A percentile compares a stretch with the other conserved stretches of the same genome.
Evolutionary conservation across 805 yeast species (phyloP).

Genomic region (Hanseniaspora clermontiae): DNA sequence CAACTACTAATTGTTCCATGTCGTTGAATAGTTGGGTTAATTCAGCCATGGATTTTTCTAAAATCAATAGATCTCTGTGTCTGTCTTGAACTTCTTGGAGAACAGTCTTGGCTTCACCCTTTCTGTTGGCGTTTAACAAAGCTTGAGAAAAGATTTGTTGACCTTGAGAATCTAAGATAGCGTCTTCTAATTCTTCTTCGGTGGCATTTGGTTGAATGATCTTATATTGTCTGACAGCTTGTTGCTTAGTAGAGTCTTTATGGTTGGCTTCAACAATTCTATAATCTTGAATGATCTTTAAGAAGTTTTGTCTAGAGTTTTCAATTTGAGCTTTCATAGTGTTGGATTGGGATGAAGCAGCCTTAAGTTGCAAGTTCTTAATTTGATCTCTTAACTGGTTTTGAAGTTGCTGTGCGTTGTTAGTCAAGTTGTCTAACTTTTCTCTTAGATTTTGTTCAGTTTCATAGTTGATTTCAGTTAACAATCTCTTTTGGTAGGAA

Average conservation of each 20-base stretch:
- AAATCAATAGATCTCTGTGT: slow-evolving; percentile 86
- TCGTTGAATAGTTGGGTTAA: slow-evolving; percentile 88
- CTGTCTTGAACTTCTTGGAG: slow-evolving; percentile 90
- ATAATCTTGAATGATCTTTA: slow-evolving; percentile 75
- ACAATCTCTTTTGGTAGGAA: slow-evolving; percentile 52
- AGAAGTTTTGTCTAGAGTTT: slow-evolving; percentile 69
- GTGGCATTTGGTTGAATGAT: slow-evolving; percentile 81
- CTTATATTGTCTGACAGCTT: slow-evolving; percentile 84
- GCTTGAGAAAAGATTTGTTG: slow-evolving; percentile 94
- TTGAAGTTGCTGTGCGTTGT: slow-evolving; percentile 72
- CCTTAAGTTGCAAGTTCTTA: slow-evolving; percentile 59
- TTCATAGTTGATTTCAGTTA: slow-evolving; percentile 61
- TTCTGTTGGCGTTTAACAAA: slow-evolving; percentile 67
- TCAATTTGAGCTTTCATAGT: slow-evolving; percentile 67
- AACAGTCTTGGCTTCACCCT: slow-evolving; percentile 92
- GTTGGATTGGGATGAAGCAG: slow-evolving; percentile 63
- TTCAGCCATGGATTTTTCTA: slow-evolving; percentile 92
- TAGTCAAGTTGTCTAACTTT: slow-evolving; percentile 62
- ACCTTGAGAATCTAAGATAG: slow-evolving; percentile 70
- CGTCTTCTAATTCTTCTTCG: slow-evolving; percentile 70
- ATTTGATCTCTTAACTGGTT: slow-evolving; percentile 61
- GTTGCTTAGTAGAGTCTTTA: slow-evolving; percentile 69
- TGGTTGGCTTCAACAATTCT: slow-evolving; percentile 76
- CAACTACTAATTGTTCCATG: slow-evolving; percentile 91
- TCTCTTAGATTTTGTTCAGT: slow-evolving; percentile 55